These are phyloP conservation scores for Oryza glaberrima DNA, from an alignment of 176 grass and related monocot genomes.

Conservation along the genomic window DNA sequence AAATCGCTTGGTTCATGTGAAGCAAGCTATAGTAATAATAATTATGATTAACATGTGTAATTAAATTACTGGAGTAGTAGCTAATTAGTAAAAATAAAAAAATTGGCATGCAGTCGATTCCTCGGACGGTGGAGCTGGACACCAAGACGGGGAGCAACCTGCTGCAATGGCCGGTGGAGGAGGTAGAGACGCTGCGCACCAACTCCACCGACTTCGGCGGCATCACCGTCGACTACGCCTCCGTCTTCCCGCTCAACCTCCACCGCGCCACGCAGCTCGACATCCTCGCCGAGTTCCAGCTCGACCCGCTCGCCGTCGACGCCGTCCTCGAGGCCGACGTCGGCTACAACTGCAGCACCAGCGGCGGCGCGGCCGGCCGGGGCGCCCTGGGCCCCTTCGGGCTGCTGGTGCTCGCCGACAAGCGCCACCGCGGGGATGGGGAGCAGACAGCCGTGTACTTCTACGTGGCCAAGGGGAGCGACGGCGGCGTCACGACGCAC, in stretches of 20 bases:
- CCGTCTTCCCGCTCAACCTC: slow-evolving; percentile 55
- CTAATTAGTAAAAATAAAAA: no score
- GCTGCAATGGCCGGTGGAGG: slow-evolving; percentile 88
- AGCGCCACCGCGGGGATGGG: slow-evolving; percentile 27
- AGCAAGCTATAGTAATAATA: neutral
- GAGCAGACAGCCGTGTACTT: slow-evolving; percentile 93
- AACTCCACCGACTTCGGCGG: slow-evolving; percentile 56
- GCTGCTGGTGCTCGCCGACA: slow-evolving; percentile 72
- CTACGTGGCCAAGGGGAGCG: slow-evolving; percentile 60
- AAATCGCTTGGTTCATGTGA: neutral
- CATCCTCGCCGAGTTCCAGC: slow-evolving; percentile 70
- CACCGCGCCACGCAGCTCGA: slow-evolving; percentile 75
- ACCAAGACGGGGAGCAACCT: slow-evolving; percentile 75
- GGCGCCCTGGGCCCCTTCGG: slow-evolving; percentile 83
- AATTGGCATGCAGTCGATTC: slow-evolving; percentile 53
- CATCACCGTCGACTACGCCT: slow-evolving; percentile 65
- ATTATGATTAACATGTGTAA: neutral
- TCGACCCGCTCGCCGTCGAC: slow-evolving; percentile 42
- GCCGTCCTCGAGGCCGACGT: slow-evolving; percentile 48
- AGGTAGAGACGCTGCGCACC: slow-evolving; percentile 63
- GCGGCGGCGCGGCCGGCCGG: slow-evolving; percentile 50
- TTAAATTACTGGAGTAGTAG: neutral
- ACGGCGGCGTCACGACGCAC: slow-evolving; percentile 65
- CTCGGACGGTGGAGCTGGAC: slow-evolving; percentile 85
- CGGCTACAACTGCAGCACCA: slow-evolving; percentile 82